phyloP scores from a whole-genome alignment of 495 filamentous ascomycete species.

The Daldinia decipiens region DNA sequence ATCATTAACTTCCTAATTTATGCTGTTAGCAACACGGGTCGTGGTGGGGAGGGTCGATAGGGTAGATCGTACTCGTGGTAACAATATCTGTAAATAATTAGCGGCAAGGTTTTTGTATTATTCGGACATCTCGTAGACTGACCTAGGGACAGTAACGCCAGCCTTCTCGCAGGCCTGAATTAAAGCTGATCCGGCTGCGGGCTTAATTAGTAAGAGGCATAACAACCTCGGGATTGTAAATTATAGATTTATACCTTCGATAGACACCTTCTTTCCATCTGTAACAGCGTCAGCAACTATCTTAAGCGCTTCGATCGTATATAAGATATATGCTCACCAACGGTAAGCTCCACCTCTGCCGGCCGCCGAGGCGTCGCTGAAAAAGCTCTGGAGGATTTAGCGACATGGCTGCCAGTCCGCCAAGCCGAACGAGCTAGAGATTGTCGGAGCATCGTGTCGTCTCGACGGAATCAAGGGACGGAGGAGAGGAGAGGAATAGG shows the following conservation, averaged over 20 bases:
- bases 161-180: slow-evolving; percentile 99
- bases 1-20: slow-evolving; percentile 88
- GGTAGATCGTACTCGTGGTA: slow-evolving; percentile 84
- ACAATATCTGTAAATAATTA: slow-evolving; percentile 83
- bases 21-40: slow-evolving; percentile 48
- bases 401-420: slow-evolving; percentile 75
- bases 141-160: slow-evolving; percentile 88
- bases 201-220: slow-evolving; percentile 43
- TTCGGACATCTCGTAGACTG: slow-evolving; percentile 35
- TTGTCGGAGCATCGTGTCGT: slow-evolving; percentile 85
- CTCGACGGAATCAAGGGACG: slow-evolving; percentile 54
- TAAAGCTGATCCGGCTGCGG: slow-evolving; percentile 83
- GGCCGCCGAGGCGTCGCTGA: slow-evolving; percentile 73
- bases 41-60: slow-evolving; percentile 30
- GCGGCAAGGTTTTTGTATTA: slow-evolving; percentile 27
- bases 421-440: slow-evolving; percentile 86
- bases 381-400: slow-evolving; percentile 76
- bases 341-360: slow-evolving; percentile 93
- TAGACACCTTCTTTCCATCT: slow-evolving; percentile 96
- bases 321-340: slow-evolving; percentile 68
- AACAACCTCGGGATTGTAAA: slow-evolving; percentile 30
- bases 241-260: slow-evolving; percentile 75
- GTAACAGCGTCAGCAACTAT: slow-evolving; percentile 49
- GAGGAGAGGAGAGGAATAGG: slow-evolving; percentile 46
- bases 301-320: slow-evolving; percentile 24